Evolutionary conservation across 306 rosid genomes (phyloP).

Genomic region (Dryas drummondii): DNA sequence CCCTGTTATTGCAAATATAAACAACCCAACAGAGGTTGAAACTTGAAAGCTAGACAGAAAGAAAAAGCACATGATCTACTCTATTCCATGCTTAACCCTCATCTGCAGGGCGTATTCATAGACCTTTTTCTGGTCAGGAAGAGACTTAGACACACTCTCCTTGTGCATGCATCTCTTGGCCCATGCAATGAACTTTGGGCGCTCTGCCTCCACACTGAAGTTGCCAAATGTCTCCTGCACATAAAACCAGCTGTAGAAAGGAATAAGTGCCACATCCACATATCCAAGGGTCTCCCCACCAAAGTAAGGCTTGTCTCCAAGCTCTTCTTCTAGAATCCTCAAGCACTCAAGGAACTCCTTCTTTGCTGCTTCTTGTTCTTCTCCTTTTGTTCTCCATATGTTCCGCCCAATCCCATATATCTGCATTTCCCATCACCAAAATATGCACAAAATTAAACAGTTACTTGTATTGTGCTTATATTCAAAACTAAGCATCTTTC

Average conservation of each 20-base stretch:
- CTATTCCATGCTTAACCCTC: neutral
- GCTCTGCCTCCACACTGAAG: conserved; percentile 15
- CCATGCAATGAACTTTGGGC: conserved; percentile 31
- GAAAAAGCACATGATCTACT: neutral
- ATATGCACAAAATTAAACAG: neutral
- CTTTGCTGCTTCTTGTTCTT: conserved; percentile 23
- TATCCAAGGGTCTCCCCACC: conserved; percentile 23
- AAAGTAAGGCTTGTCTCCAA: conserved; percentile 29
- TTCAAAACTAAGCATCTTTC: neutral
- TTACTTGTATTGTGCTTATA: neutral
- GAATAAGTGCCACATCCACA: conserved; percentile 23
- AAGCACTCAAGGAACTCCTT: conserved; percentile 15
- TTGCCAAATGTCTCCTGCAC: conserved; percentile 4
- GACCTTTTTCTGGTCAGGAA: conserved; percentile 13
- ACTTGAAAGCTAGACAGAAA: neutral
- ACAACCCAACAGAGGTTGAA: no score
- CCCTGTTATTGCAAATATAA: no score
- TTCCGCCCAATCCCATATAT: neutral
- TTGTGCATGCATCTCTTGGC: conserved; percentile 23
- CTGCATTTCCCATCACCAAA: conserved; percentile 7
- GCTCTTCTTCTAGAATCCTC: conserved; percentile 18
- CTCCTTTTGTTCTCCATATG: conserved; percentile 21
- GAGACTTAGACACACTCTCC: conserved; percentile 26
- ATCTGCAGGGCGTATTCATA: neutral
- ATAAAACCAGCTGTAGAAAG: conserved; percentile 18